These are phyloP conservation scores for Trametes cingulata DNA, from an alignment of 768 basidiomycete species.

Conservation along the genomic window DNA sequence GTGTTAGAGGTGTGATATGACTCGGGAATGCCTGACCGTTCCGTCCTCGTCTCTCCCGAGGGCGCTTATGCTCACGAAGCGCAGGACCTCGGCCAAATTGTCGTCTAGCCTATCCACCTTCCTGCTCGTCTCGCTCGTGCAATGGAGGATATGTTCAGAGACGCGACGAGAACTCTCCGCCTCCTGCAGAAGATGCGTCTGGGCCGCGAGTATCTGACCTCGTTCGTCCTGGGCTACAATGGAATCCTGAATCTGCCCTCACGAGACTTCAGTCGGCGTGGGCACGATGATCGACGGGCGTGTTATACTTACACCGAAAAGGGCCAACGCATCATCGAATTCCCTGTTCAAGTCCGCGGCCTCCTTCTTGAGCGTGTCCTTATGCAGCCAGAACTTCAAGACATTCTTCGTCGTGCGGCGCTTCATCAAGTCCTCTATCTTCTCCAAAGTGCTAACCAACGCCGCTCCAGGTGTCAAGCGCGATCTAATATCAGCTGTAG, in stretches of 20 bases:
- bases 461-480: not conserved
- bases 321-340: not conserved
- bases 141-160: not conserved
- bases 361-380: not conserved
- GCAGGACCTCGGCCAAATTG: not conserved
- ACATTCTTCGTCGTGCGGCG: not conserved
- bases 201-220: not conserved
- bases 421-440: constrained; percentile 1
- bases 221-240: not conserved
- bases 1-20: no score
- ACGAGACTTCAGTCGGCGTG: not conserved
- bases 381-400: not conserved
- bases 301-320: not conserved
- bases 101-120: not conserved
- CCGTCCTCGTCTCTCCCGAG: not conserved
- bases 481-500: no score
- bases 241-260: not conserved
- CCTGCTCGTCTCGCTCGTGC: not conserved
- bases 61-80: not conserved
- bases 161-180: not conserved
- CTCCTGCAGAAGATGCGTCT: not conserved
- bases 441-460: not conserved
- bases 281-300: not conserved
- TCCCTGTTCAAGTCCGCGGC: not conserved
- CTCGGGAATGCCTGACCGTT: not conserved